phyloP scores from a whole-genome alignment of 129 eudicot species.

The Deinandra increscens region DNA sequence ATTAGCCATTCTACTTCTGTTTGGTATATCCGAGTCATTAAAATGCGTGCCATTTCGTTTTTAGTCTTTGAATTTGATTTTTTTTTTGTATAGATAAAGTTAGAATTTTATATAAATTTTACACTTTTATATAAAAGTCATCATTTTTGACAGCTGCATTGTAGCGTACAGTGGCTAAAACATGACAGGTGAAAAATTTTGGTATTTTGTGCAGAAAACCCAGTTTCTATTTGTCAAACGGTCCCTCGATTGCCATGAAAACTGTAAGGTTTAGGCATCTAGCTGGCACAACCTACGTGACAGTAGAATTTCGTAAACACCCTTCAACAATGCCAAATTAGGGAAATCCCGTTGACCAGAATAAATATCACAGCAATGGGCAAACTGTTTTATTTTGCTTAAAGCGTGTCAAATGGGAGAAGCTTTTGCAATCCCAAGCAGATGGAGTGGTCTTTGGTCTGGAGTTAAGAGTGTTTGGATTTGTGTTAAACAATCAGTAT shows the following conservation, averaged over 20 bases:
- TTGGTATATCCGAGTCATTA: not conserved
- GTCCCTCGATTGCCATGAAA: not conserved
- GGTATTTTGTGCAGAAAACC: not conserved
- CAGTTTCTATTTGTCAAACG: not conserved
- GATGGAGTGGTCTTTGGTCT: not conserved
- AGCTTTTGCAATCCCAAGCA: not conserved
- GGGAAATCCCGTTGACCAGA: not conserved
- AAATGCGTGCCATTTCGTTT: not conserved
- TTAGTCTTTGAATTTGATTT: not conserved
- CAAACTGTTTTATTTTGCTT: not conserved
- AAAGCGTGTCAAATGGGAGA: not conserved
- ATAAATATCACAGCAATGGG: not conserved
- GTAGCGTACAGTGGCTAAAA: not conserved
- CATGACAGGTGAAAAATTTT: not conserved
- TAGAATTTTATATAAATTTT: not conserved
- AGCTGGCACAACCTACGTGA: not conserved
- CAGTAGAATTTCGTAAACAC: not conserved
- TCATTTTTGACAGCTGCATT: not conserved
- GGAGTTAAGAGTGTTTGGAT: not conserved
- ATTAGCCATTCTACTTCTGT: not conserved
- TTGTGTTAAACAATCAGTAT: too few species aligned
- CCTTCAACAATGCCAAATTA: not conserved
- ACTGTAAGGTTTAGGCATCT: not conserved
- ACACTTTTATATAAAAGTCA: not conserved
- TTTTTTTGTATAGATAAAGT: not conserved